These are phyloP conservation scores for Phytopythium aichiense DNA, from an alignment of 352 stramenopile species.

Conservation along the genomic window DNA sequence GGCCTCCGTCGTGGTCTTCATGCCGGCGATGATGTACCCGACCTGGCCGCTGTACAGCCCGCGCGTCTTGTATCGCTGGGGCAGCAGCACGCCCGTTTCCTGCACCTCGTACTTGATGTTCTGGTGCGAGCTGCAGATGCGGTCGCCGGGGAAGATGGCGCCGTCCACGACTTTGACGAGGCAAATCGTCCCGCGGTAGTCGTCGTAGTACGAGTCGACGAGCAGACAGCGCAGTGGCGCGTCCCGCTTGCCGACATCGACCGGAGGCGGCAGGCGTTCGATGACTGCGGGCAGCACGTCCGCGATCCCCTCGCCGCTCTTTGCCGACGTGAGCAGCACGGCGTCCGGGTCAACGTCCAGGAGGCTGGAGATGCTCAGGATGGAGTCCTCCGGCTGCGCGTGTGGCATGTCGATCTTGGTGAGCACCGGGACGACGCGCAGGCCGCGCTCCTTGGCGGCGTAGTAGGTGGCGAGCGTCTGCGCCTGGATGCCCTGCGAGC, in stretches of 20 bases:
- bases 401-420: conserved; percentile 99
- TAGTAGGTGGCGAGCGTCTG: conserved; percentile 98
- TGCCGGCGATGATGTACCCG: conserved; percentile 96
- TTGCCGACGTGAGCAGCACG: conserved; percentile 94
- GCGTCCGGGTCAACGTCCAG: conserved; percentile 92
- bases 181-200: conserved; percentile 93
- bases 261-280: conserved; percentile 60
- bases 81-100: conserved; percentile 94
- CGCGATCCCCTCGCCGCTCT: conserved; percentile 89
- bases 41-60: conserved; percentile 92
- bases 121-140: conserved; percentile 69
- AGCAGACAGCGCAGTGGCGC: conserved; percentile 90
- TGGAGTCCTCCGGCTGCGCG: conserved; percentile 90
- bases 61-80: conserved; percentile 71
- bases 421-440: conserved; percentile 95
- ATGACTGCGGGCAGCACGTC: conserved; percentile 85
- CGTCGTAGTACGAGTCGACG: conserved; percentile 98
- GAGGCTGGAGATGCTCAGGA: conserved; percentile 71
- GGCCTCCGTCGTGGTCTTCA: conserved; percentile 96
- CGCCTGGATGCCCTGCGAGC: conserved; percentile 96
- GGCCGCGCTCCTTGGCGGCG: conserved; percentile 92
- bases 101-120: conserved; percentile 93
- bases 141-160: conserved; percentile 77
- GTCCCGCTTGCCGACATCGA: conserved; percentile 20
- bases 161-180: conserved; percentile 94